phyloP scores from a whole-genome alignment of 179 eudicot genomes.

The Silene vulgaris region DNA sequence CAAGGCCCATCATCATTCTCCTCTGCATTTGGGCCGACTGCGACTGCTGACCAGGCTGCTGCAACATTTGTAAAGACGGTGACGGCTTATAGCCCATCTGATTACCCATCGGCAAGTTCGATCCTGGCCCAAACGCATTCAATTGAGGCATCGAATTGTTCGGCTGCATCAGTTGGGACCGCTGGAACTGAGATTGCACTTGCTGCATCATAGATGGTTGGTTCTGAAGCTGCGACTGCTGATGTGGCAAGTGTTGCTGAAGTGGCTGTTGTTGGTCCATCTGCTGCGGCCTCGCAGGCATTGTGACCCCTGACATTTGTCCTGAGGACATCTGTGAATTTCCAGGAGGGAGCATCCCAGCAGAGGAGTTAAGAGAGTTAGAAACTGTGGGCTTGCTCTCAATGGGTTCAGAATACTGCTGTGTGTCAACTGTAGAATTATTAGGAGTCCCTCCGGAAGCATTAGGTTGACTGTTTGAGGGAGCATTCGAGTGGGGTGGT shows the following conservation, averaged over 20 bases:
- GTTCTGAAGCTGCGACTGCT: slow-evolving; percentile 28
- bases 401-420: slow-evolving; percentile 48
- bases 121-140: slow-evolving; percentile 51
- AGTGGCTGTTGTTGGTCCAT: slow-evolving; percentile 40
- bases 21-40: slow-evolving; percentile 41
- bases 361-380: slow-evolving; percentile 37
- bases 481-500: slow-evolving; percentile 40
- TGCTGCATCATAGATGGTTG: slow-evolving; percentile 23
- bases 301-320: slow-evolving; percentile 43
- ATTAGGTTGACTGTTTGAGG: slow-evolving; percentile 45
- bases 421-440: slow-evolving; percentile 45
- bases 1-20: slow-evolving; percentile 83
- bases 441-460: slow-evolving; percentile 35
- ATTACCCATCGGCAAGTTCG: slow-evolving; percentile 51
- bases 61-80: slow-evolving; percentile 43
- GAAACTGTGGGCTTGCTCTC: slow-evolving; percentile 54
- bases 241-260: slow-evolving; percentile 42
- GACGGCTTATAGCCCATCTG: slow-evolving; percentile 59
- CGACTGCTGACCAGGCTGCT: slow-evolving; percentile 42
- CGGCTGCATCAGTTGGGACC: slow-evolving; percentile 55
- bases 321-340: slow-evolving; percentile 43
- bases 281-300: slow-evolving; percentile 54
- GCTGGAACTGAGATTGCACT: slow-evolving; percentile 55
- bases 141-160: slow-evolving; percentile 52
- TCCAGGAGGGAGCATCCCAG: slow-evolving; percentile 70